phyloP scores from a whole-genome alignment of 164 flowering plant species.

The Sextonia rubra region DNA sequence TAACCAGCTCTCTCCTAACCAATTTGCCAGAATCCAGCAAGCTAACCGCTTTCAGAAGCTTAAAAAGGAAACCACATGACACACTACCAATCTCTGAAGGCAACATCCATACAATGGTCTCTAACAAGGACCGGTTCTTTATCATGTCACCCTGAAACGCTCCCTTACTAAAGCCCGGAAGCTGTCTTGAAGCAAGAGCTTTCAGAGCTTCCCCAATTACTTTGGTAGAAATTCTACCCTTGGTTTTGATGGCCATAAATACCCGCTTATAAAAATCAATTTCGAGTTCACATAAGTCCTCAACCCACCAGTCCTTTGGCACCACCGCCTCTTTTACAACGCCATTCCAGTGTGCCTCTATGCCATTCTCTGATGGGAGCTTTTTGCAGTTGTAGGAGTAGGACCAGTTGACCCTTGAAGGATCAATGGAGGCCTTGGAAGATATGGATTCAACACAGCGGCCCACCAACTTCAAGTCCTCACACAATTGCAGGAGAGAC shows the following conservation, averaged over 20 bases:
- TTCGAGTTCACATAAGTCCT: conserved; percentile 85
- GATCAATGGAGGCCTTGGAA: conserved; percentile 64
- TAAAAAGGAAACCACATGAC: conserved; percentile 70
- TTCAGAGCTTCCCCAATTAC: conserved; percentile 83
- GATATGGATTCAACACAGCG: conserved; percentile 72
- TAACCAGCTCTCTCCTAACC: conserved; percentile 49
- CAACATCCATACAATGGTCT: conserved; percentile 62
- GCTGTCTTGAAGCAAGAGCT: conserved; percentile 60
- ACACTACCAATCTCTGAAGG: conserved; percentile 68
- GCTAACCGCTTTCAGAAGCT: conserved; percentile 67
- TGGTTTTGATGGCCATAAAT: conserved; percentile 46
- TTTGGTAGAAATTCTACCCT: conserved; percentile 38
- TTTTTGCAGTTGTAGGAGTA: conserved; percentile 74
- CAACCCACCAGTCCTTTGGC: conserved; percentile 97
- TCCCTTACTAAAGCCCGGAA: conserved; percentile 68
- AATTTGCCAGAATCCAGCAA: conserved; percentile 47
- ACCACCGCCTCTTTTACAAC: conserved; percentile 42
- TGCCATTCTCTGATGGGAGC: conserved; percentile 61
- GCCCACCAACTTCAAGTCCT: conserved; percentile 65
- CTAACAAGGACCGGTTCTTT: conserved; percentile 42
- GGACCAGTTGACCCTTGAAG: conserved; percentile 88
- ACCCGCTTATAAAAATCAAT: conserved; percentile 66
- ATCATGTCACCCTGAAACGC: conserved; percentile 33
- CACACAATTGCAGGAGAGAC: conserved; percentile 51
- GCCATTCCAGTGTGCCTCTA: conserved; percentile 51